A percentile compares a stretch with the other conserved stretches of the same genome.
phyloP scores from a whole-genome alignment of 2,329 filamentous ascomycete species.

The Knoxdaviesia proteae region DNA sequence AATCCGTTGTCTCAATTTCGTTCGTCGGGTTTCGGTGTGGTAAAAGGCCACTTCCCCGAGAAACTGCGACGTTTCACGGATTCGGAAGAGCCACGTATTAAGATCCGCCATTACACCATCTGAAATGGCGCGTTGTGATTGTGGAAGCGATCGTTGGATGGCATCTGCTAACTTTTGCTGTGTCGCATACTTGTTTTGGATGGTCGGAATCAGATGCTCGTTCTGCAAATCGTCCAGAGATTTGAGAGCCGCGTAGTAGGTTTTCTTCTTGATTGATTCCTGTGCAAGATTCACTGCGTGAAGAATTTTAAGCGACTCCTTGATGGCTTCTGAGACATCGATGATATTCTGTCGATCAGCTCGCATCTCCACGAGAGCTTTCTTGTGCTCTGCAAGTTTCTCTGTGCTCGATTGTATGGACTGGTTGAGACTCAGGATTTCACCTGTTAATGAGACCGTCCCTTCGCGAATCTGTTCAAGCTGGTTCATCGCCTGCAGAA shows the following conservation, averaged over 20 bases:
- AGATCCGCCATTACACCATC: conserved; percentile 94
- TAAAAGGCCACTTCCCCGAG: conserved; percentile 92
- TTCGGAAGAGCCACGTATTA: conserved; percentile 90
- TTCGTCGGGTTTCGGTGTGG: conserved; percentile 73
- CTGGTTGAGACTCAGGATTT: conserved; percentile 82
- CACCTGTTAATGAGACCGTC: conserved; percentile 68
- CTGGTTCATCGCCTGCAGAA: conserved; percentile 81
- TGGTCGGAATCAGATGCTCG: conserved; percentile 58
- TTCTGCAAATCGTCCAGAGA: conserved; percentile 91
- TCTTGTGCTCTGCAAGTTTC: conserved; percentile 84
- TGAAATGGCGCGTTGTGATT: conserved; percentile 79
- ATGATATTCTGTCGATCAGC: conserved; percentile 89
- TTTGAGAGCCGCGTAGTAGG: conserved; percentile 85
- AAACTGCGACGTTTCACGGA: conserved; percentile 90
- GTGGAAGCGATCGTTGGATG: conserved; percentile 88
- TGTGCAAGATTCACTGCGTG: conserved; percentile 87
- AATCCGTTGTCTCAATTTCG: conserved; percentile 62
- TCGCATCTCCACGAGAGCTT: conserved; percentile 77
- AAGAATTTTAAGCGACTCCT: conserved; percentile 79
- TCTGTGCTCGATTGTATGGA: conserved; percentile 91
- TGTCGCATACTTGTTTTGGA: conserved; percentile 68
- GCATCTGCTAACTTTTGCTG: conserved; percentile 89
- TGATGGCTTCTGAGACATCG: conserved; percentile 71
- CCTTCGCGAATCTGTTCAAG: conserved; percentile 82
- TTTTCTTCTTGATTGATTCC: conserved; percentile 77